Evolutionary conservation across 495 filamentous ascomycete species (phyloP), one percentile per base, ranked within the genome.

Genomic region (Ramalina intermedia): DNA sequence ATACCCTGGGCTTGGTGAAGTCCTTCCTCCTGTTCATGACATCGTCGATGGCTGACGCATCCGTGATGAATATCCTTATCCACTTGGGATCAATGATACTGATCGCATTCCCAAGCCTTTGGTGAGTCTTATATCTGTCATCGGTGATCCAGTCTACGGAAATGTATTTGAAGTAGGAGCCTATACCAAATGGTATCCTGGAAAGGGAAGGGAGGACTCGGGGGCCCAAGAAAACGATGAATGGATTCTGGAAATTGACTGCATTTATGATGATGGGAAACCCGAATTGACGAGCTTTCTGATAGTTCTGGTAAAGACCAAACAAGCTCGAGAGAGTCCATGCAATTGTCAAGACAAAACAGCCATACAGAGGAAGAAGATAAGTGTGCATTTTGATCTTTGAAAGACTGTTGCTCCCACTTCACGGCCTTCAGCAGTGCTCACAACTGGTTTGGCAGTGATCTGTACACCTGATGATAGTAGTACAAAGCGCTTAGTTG

Each of bases 251-350:
- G 1, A 21, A n/a, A 23, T 21, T 35, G 16, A 53, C 6, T 6
- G 51, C 21, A 27, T 17, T 40, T 8, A 46, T 42, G 13, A 49
- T 23, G 12, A 40, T 43, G 21, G 38, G 41, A 6, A 53, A 23
- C 0, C 20, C 40, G 21, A 45, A 16, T 33, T 23, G 80, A 42
- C 78, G 80, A 9, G 66, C 67, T 5, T 76, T 74, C 7, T 69
- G 63, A 14, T 70, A 56, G 16, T 71, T 62, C 20, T 23, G 44
- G 36, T 35, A 14, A 26, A 47, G 41, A 27, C 41, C 21, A 21
- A 21, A 24, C 20, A n/a, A 44, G 41, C 17, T 20, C 20, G 21
- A 44, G 27, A 44, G 7, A 6, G 41, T 44, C 17, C 21, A 44
- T 7, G 41, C 21, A 27, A 2, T 13, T 8, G 21, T 26, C 17